A percentile compares a stretch with the other conserved stretches of the same genome.
phyloP scores from a whole-genome alignment of 352 stramenopile genomes.

The Globisporangium cylindrosporum region DNA sequence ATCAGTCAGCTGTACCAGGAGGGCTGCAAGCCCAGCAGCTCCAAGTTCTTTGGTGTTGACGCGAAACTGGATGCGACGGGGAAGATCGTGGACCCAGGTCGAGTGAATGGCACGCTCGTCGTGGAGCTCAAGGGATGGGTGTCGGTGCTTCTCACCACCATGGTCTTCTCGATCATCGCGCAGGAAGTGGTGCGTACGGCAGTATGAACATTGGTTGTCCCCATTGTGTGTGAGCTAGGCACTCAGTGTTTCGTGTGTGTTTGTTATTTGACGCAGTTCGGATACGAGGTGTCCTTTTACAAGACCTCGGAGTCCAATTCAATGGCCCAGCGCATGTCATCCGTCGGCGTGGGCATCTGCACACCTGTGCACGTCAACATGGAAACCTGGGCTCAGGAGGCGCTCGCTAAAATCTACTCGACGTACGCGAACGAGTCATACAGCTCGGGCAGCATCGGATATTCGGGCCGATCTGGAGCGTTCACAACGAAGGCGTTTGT shows the following conservation, averaged over 20 bases:
- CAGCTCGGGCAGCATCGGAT: slow-evolving; percentile 34
- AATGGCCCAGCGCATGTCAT: slow-evolving; percentile 42
- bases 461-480: slow-evolving; percentile 18
- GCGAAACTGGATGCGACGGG: too few relatives aligned
- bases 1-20: too few relatives aligned
- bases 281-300: slow-evolving; percentile 41
- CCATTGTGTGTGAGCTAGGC: slow-evolving; percentile 14
- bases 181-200: slow-evolving; percentile 35
- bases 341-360: slow-evolving; percentile 19
- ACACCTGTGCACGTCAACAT: slow-evolving; percentile 30
- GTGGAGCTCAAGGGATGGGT: slow-evolving; percentile 29
- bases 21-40: too few relatives aligned
- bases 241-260: too few relatives aligned
- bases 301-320: not conserved
- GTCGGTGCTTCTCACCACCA: not conserved
- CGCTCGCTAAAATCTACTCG: not conserved
- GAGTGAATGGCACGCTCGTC: slow-evolving; percentile 38
- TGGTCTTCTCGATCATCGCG: too few relatives aligned
- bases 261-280: slow-evolving; percentile 20
- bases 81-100: slow-evolving; percentile 24
- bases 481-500: too few relatives aligned
- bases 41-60: too few relatives aligned
- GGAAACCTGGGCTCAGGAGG: slow-evolving; percentile 19
- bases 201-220: too few relatives aligned
- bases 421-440: slow-evolving; percentile 35